phyloP scores from a whole-genome alignment of 106 monocot species.

The Triglochin maritima region DNA sequence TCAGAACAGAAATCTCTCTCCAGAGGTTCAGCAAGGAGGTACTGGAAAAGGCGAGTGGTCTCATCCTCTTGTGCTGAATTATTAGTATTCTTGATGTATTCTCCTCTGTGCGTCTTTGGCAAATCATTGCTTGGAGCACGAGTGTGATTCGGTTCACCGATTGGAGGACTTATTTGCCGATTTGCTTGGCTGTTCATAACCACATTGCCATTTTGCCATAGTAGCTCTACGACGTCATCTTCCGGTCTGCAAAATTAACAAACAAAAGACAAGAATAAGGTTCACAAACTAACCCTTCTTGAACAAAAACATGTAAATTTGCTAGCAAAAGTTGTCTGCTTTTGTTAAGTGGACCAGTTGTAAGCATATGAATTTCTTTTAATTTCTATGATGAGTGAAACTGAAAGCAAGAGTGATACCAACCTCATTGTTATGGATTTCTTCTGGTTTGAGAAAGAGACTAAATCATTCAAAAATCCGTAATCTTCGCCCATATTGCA shows the following conservation, averaged over 20 bases:
- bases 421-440: conserved; percentile 16
- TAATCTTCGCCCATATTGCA: conserved; percentile 34
- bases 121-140: conserved; percentile 1
- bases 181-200: conserved; percentile 49
- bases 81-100: neutral
- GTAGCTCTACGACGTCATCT: conserved; percentile 49
- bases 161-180: conserved; percentile 5
- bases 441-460: conserved; percentile 16
- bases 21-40: conserved; percentile 39
- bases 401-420: neutral
- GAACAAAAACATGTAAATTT: neutral
- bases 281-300: neutral
- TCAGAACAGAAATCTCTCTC: conserved; percentile 48
- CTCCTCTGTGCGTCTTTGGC: neutral
- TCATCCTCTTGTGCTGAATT: conserved; percentile 31
- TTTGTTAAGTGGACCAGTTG: neutral
- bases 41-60: conserved; percentile 36
- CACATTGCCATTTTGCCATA: conserved; percentile 56
- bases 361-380: neutral
- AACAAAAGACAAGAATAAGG: too few relatives aligned
- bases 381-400: neutral
- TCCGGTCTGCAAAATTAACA: conserved; percentile 41
- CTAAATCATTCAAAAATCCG: conserved; percentile 2
- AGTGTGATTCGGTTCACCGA: too few relatives aligned
- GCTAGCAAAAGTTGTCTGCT: neutral